Conservation (phyloP, 2,329 filamentous ascomycete genomes). For the Polychaeton citri region DNA sequence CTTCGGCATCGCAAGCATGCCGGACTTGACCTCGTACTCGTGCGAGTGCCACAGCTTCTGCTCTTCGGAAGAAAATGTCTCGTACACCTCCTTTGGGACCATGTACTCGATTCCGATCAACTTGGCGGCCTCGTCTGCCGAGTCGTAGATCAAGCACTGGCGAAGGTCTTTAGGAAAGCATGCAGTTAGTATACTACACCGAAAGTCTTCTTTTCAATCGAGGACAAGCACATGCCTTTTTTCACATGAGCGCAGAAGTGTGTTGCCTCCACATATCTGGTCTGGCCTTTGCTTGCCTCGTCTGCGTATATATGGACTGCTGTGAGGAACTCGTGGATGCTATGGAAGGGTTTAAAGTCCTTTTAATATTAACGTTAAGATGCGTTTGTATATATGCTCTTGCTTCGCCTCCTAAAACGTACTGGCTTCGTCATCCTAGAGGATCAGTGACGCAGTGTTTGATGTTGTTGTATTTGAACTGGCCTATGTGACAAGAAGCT, state of each 20-base stretch:
- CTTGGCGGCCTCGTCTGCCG: slow-evolving; percentile 5
- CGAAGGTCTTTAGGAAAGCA: slow-evolving; percentile 8
- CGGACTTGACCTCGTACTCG: slow-evolving; percentile 10
- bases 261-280: slow-evolving; percentile 6
- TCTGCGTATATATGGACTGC: slow-evolving; percentile 9
- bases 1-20: slow-evolving; percentile 9
- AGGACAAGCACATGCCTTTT: slow-evolving; percentile 1
- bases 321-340: slow-evolving; percentile 2
- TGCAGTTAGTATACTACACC: neutral
- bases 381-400: no score
- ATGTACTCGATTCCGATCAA: slow-evolving; percentile 12
- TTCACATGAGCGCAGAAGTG: slow-evolving; percentile 8
- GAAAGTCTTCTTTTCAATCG: neutral
- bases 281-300: slow-evolving; percentile 4
- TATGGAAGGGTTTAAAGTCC: slow-evolving; percentile 1
- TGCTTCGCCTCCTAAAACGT: no score
- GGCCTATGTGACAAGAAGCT: no score
- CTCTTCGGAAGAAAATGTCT: slow-evolving; percentile 6
- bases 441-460: no score
- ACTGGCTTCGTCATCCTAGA: no score
- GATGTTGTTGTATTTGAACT: no score
- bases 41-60: slow-evolving; percentile 12
- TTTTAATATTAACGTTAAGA: no score
- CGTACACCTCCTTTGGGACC: slow-evolving; percentile 7
- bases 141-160: slow-evolving; percentile 11